Base-by-base conservation (phyloP, 75 land plant species). In the Picea sitchensis region DNA sequence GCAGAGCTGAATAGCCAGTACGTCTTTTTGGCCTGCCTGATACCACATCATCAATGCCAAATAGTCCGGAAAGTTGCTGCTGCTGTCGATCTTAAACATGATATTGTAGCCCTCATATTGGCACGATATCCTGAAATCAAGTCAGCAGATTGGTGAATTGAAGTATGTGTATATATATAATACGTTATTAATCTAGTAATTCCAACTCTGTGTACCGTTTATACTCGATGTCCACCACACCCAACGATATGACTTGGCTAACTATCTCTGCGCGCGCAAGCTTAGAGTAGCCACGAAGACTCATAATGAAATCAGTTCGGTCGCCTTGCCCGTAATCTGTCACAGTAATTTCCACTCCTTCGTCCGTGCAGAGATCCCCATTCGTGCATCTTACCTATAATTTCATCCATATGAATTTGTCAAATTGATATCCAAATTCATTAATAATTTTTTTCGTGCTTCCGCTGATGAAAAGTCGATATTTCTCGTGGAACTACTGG, bases 311-410 rank as follows among this genome's bases (percentile, higher is more conserved):
- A 65, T 90, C 92, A 0, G 92, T 86, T 32, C 60, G 0, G 83
- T 76, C 84, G 14, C 92, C 88, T n/a, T 58, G 82, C 1, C 92
- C 92, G 23, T 81, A 58, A 74, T 90, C 92, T 9, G 92, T 90
- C 64, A 84, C 88, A 56, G 88, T 83, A 20, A 88, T 34, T 20
- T 80, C 81, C 72, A 78, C 81, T 21, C 92, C 92, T 54, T 80
- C 67, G 1, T 78, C 81, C 7, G 14, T 79, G 80, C 92, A 90
- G 31, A 82, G 80, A 2, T 80, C 21, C 0, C 85, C 84, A 0
- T 73, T 30, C 1, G 76, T 71, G 74, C 80, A 83, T 58, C 60
- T 60, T 60, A 89, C 86, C 81, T 61, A 47, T 1, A 47, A 47
- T 47, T 47, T 47, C 54, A 47, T 47, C 54, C 1, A 47, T 47